phyloP scores from a whole-genome alignment of 2,329 filamentous ascomycete species.

The Aureobasidium sp. region DNA sequence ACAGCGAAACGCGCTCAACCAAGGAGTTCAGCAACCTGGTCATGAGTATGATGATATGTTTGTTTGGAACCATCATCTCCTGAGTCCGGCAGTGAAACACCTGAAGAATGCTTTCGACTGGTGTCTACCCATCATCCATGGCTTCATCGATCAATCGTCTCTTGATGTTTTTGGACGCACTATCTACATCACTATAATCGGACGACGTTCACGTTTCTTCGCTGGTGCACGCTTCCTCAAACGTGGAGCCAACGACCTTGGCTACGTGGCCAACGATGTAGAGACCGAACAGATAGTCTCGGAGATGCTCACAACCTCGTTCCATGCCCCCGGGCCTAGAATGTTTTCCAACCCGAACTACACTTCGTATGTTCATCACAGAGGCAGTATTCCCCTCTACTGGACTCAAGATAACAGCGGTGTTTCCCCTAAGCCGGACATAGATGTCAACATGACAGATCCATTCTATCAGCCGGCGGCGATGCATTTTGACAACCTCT shows the following conservation, averaged over 20 bases:
- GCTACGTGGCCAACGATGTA: constrained; percentile 96
- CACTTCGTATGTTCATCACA: constrained; percentile 93
- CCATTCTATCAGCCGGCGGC: constrained; percentile 92
- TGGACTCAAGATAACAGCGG: constrained; percentile 97
- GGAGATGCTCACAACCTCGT: constrained; percentile 88
- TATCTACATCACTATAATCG: constrained; percentile 90
- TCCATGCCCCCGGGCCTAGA: constrained; percentile 80
- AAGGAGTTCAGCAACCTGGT: constrained; percentile 51
- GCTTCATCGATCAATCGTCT: constrained; percentile 85
- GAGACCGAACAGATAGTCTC: constrained; percentile 98
- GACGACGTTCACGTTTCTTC: constrained; percentile 84
- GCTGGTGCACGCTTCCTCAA: constrained; percentile 92
- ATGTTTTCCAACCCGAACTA: constrained; percentile 85
- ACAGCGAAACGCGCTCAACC: constrained; percentile 64
- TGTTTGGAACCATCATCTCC: constrained; percentile 89
- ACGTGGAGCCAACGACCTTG: constrained; percentile 85
- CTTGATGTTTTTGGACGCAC: constrained; percentile 72
- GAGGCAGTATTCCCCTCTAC: constrained; percentile 91
- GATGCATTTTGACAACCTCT: constrained; percentile 90
- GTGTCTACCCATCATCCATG: constrained; percentile 93
- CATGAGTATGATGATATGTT: constrained; percentile 88
- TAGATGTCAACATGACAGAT: constrained; percentile 90
- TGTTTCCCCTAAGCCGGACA: constrained; percentile 92
- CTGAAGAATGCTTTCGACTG: constrained; percentile 85
- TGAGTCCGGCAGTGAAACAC: constrained; percentile 63